A percentile compares a stretch with the other conserved stretches of the same genome.
phyloP scores from a whole-genome alignment of 495 filamentous ascomycete species.

The Physcia stellaris region DNA sequence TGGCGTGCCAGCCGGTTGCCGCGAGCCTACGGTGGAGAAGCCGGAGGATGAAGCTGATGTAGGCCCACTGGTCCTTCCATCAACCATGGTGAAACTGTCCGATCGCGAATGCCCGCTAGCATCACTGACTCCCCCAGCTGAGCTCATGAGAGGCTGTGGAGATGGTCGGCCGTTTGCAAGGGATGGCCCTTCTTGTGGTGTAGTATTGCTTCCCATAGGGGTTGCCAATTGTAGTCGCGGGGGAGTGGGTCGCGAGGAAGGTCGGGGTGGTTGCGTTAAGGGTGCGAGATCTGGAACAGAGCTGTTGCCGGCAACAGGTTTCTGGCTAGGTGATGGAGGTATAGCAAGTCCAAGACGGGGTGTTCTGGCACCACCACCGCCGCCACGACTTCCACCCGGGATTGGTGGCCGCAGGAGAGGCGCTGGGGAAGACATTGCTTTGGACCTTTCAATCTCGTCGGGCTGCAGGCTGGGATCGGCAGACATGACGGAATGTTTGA shows the following conservation, averaged over 20 bases:
- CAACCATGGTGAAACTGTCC: slow-evolving; percentile 59
- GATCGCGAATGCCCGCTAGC: slow-evolving; percentile 63
- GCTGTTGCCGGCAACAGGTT: slow-evolving; percentile 42
- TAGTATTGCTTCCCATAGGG: slow-evolving; percentile 61
- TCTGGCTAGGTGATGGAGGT: slow-evolving; percentile 65
- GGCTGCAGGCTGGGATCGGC: neutral
- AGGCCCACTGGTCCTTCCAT: slow-evolving; percentile 59
- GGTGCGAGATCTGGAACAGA: slow-evolving; percentile 23
- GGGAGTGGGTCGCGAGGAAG: slow-evolving; percentile 37
- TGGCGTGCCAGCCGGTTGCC: slow-evolving; percentile 48
- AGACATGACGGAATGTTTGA: neutral
- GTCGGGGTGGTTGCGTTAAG: slow-evolving; percentile 24
- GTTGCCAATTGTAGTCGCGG: slow-evolving; percentile 71
- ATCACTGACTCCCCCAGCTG: slow-evolving; percentile 49
- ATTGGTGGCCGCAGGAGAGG: slow-evolving; percentile 77
- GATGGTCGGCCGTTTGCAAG: slow-evolving; percentile 36
- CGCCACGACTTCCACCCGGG: slow-evolving; percentile 49
- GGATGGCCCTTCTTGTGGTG: slow-evolving; percentile 45
- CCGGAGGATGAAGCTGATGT: slow-evolving; percentile 74
- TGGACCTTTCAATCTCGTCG: neutral
- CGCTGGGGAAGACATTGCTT: slow-evolving; percentile 56
- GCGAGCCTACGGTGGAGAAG: slow-evolving; percentile 49
- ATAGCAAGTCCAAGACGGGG: slow-evolving; percentile 81
- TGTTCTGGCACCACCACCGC: slow-evolving; percentile 41
- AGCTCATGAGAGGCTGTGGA: slow-evolving; percentile 28